Conservation (phyloP, 208 protist genomes). For the Leishmania tropica region DNA sequence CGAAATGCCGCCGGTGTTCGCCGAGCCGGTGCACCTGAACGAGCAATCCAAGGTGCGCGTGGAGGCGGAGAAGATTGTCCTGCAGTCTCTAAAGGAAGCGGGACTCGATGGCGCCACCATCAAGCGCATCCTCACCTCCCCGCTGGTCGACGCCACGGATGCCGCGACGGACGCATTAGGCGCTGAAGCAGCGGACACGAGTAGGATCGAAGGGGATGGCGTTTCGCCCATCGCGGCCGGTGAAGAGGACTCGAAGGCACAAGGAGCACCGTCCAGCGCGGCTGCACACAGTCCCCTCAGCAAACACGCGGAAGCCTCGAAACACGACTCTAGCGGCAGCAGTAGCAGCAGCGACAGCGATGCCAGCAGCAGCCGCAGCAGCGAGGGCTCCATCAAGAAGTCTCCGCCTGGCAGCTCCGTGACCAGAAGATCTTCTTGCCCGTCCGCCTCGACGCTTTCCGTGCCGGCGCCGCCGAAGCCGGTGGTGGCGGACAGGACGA, state of each 20-base stretch:
- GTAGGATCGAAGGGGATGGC: not conserved
- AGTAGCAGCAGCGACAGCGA: not conserved
- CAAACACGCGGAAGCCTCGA: not conserved
- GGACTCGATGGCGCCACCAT: conserved; percentile 68
- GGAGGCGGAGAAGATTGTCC: conserved; percentile 70
- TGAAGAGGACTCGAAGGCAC: not conserved
- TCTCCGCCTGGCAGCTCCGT: conserved; percentile 4
- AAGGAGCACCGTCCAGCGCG: not conserved
- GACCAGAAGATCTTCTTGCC: not conserved
- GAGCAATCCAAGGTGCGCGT: conserved; percentile 61
- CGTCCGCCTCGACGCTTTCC: not conserved
- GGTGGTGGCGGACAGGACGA: not conserved
- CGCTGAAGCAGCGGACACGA: not conserved
- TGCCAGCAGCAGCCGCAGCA: conserved; percentile 6
- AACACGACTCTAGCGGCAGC: conserved; percentile 4
- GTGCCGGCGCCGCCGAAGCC: conserved; percentile 20
- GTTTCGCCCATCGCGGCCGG: not conserved
- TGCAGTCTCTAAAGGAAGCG: conserved; percentile 66
- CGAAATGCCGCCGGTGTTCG: conserved; percentile 83
- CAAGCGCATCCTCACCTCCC: conserved; percentile 41
- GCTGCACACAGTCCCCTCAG: not conserved
- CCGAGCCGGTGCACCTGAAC: conserved; percentile 73
- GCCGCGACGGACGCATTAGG: not conserved
- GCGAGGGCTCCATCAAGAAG: not conserved
- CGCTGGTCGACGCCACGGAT: not conserved